Base-by-base conservation (phyloP, 495 filamentous ascomycete genomes). In the Neurospora hispaniola region DNA sequence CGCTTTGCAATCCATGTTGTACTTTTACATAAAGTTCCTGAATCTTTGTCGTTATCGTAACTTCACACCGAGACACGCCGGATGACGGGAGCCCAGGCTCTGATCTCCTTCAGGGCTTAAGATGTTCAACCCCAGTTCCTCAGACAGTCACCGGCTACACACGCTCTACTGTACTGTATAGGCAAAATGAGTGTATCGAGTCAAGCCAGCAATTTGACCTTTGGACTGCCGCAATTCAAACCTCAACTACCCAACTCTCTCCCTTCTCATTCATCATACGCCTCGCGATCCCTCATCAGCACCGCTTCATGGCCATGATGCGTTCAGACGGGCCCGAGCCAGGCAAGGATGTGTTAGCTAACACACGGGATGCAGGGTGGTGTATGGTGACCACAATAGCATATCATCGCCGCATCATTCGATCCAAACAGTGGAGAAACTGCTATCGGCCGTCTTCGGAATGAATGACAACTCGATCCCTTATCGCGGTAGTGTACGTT, bases 321-420 rank as follows among this genome's bases (percentile, higher is more conserved):
- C 54, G 54, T 62, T 62, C 54, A 62, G 54, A 62, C 12, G 54
- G 54, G 54, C 54, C 23, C 54, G 11, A 23, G 23, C 54, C 54
- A 14, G 23, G 54, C 54, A 62, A 62, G 54, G 54, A 35, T 62
- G 54, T 62, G 54, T 35, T 62, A 35, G 54, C 31, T 31, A 62
- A 16, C 23, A 62, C 54, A 31, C 27, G 54, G 23, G 27, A 62
- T 62, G 27, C 54, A 35, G 31, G 8, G 72, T 48, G 66, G 66
- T 18, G 66, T 18, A 40, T 42, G 69, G 71, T 76, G 75, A 76
- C 75, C 70, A 69, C 75, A 76, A 68, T 42, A 42, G 74, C 76
- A 73, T 70, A 66, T 73, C 75, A 76, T 71, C 62, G 69, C 41
- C 69, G 73, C 75, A 78, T 78, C 75, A 78, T 73, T 73, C 73